These are phyloP conservation scores for Chiua virens DNA, from an alignment of 768 basidiomycete species.

Conservation along the genomic window DNA sequence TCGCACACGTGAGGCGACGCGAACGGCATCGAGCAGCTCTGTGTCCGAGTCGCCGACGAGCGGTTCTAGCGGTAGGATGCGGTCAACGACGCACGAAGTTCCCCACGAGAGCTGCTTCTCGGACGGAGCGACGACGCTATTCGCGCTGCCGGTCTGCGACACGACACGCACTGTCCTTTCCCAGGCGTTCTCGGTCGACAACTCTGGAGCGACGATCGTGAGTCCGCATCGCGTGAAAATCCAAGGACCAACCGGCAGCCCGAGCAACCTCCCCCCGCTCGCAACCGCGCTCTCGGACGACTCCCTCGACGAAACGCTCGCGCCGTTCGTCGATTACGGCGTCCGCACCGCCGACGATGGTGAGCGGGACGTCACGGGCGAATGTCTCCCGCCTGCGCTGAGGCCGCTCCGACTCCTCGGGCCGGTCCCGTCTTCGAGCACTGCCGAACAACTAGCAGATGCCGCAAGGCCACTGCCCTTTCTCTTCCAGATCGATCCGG, in stretches of 20 bases:
- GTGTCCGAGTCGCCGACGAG: background rate
- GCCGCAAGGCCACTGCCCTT: background rate
- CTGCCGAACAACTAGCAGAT: background rate
- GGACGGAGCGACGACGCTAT: background rate
- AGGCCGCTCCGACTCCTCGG: constrained; percentile 21
- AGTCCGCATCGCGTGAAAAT: too few relatives aligned
- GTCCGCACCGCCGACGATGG: too few relatives aligned
- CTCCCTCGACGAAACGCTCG: constrained; percentile 10
- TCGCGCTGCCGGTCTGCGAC: background rate
- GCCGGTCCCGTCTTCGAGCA: too few relatives aligned
- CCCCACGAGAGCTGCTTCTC: background rate
- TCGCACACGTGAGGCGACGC: background rate
- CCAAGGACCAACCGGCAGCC: background rate
- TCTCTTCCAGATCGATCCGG: constrained; percentile 28
- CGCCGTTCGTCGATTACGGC: background rate
- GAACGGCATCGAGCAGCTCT: background rate
- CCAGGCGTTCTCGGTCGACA: background rate
- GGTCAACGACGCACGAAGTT: background rate
- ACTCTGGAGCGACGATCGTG: background rate
- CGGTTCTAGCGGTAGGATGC: background rate
- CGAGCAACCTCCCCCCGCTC: constrained; percentile 14
- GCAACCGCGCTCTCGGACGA: constrained; percentile 18
- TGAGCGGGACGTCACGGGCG: background rate
- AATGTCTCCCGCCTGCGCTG: constrained; percentile 22
- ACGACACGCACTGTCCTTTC: background rate